Base-by-base conservation (phyloP, 2,329 filamentous ascomycete species). In the Exophiala alcalophila region DNA sequence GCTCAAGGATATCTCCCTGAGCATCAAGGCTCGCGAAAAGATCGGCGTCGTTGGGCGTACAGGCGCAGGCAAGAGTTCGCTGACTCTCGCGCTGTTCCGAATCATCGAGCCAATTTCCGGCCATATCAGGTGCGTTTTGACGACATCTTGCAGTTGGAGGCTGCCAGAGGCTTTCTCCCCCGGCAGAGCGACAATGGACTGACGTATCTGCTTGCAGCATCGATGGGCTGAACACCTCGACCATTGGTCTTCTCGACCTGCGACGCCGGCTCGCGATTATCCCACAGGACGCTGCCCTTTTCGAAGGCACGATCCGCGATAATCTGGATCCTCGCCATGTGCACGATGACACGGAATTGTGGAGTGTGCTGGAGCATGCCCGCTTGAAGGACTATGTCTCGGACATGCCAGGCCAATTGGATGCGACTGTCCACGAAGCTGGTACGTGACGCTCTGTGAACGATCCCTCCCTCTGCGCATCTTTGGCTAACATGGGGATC, bases 11-110 rank as follows among this genome's bases (percentile, higher is more conserved):
- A 81, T 98, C 67, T 91, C 79, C 58, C 73, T 98, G 10, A 81
- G 88, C 62, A 94, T 98, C 72, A 94, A 94, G 70, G 83, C 91
- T 4, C 88, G 90, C 60, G 92, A 98, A 72, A 98, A 97, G 76
- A 92, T 98, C 63, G 92, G 92, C 48, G 90, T 98, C 8, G 92
- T 98, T 21, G 92, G 92, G 41, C 84, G 92, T 34, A 98, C 92
- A 0, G 92, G 92, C 40, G 92, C 92, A 21, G 92, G 92, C 61
- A 98, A 98, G 71, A 94, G 87, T 48, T 95, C 89, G 7, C 71
- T 98, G 49, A 97, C 92, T 1, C 74, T 98, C 49, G 83, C 92
- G 2, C 73, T 98, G 14, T 98, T 98, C 78, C 82, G 94, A 38
- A 89, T 98, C 55, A 97, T 98, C 50, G 94, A 98, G 68, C 80